Evolutionary conservation across 2,329 filamentous ascomycete genomes (phyloP).

Genomic region (Pseudogymnoascus sp.): DNA sequence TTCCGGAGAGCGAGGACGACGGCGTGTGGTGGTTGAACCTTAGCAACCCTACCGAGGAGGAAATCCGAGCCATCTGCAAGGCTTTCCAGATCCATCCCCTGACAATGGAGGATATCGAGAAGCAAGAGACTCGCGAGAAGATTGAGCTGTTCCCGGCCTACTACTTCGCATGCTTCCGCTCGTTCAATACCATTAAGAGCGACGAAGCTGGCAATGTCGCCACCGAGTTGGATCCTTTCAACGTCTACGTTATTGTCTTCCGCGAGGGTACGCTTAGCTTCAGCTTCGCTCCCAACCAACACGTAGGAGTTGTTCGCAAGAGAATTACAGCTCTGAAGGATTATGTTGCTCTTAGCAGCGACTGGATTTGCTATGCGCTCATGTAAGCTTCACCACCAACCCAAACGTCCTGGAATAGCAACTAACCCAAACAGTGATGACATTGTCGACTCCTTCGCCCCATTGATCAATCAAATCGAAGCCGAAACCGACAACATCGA

Average conservation of each 20-base stretch:
- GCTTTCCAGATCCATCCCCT: conserved; percentile 93
- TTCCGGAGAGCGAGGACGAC: conserved; percentile 53
- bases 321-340: conserved; percentile 90
- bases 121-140: conserved; percentile 93
- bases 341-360: conserved; percentile 86
- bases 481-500: conserved; percentile 86
- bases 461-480: conserved; percentile 81
- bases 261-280: conserved; percentile 92
- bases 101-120: conserved; percentile 92
- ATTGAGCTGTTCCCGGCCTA: conserved; percentile 96
- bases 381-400: conserved; percentile 55
- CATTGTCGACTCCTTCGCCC: conserved; percentile 93
- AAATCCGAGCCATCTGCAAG: conserved; percentile 80
- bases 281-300: conserved; percentile 80
- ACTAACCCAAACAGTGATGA: conserved; percentile 58
- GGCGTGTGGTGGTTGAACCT: conserved; percentile 99
- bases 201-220: conserved; percentile 60
- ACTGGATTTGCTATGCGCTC: conserved; percentile 98
- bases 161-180: conserved; percentile 96
- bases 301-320: conserved; percentile 82
- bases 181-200: conserved; percentile 66
- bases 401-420: neutral
- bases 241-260: conserved; percentile 95
- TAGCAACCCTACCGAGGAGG: conserved; percentile 80
- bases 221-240: conserved; percentile 86